Evolutionary conservation across 306 rosid species (phyloP).

Genomic region (Begonia masoniana): DNA sequence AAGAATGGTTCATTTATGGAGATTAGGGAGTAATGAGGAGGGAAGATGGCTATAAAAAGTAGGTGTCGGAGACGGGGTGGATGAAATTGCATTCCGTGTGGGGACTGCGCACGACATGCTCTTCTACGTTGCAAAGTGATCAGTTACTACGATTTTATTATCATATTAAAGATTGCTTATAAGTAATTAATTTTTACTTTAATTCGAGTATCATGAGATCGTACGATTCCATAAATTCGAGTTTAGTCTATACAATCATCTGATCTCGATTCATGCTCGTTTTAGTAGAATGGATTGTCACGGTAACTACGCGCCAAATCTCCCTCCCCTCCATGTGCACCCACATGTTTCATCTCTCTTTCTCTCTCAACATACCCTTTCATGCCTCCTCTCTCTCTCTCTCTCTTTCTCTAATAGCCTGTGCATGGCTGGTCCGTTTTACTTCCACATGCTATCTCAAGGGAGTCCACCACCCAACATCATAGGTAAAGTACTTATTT

Average conservation of each 20-base stretch:
- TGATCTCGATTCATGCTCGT: conserved; percentile 40
- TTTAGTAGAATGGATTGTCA: conserved; percentile 29
- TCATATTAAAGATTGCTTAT: too few relatives aligned
- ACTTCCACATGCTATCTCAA: conserved; percentile 65
- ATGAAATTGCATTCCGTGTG: conserved; percentile 70
- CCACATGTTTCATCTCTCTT: conserved; percentile 39
- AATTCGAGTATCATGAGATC: conserved; percentile 59
- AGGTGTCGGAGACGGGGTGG: conserved; percentile 8
- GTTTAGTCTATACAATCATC: conserved; percentile 37
- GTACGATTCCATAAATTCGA: too few relatives aligned
- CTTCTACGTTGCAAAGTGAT: too few relatives aligned
- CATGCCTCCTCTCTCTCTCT: too few relatives aligned
- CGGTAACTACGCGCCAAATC: conserved; percentile 26
- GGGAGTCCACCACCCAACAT: conserved; percentile 35
- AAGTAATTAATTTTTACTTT: conserved; percentile 5
- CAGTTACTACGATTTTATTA: too few relatives aligned
- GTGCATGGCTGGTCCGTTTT: conserved; percentile 54
- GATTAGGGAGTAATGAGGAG: neutral
- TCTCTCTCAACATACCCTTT: too few relatives aligned
- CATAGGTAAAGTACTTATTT: neutral
- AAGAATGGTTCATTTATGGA: too few relatives aligned
- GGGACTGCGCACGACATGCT: too few relatives aligned
- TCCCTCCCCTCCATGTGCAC: conserved; percentile 31
- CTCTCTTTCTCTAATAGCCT: neutral
- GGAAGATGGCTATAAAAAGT: neutral